phyloP scores from a whole-genome alignment of 495 filamentous ascomycete species.

The Aspergillus conjunctus region DNA sequence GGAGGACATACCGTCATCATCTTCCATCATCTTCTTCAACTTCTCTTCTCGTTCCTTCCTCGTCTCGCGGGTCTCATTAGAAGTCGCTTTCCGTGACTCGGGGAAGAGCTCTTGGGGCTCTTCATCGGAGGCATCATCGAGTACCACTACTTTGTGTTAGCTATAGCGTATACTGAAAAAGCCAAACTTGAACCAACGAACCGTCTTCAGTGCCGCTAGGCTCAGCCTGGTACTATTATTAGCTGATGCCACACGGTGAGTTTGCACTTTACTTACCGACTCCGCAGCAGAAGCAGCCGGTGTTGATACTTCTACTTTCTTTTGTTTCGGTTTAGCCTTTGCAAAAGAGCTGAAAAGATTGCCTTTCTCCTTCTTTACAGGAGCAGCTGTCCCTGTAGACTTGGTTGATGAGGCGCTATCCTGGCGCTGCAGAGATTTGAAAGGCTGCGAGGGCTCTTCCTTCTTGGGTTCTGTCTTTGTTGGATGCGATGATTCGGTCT shows the following conservation, averaged over 20 bases:
- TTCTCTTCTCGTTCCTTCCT: constrained; percentile 72
- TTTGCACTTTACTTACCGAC: constrained; percentile 34
- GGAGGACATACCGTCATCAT: constrained; percentile 61
- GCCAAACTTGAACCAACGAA: constrained; percentile 26
- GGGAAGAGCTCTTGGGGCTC: constrained; percentile 67
- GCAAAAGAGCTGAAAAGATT: constrained; percentile 84
- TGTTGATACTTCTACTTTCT: constrained; percentile 51
- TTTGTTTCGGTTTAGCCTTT: constrained; percentile 70
- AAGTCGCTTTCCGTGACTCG: constrained; percentile 39
- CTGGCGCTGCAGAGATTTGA: constrained; percentile 26
- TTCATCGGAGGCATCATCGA: constrained; percentile 70
- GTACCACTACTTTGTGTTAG: constrained; percentile 31
- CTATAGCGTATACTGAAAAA: not conserved
- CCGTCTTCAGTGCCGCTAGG: constrained; percentile 55
- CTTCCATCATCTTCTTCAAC: constrained; percentile 85
- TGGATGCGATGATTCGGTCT: constrained; percentile 27
- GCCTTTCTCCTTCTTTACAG: constrained; percentile 62
- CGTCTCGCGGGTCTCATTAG: constrained; percentile 51
- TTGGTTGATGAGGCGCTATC: constrained; percentile 36
- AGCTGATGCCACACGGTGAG: not conserved
- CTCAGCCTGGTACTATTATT: constrained; percentile 28
- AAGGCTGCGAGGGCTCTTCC: constrained; percentile 33
- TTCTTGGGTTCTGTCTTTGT: constrained; percentile 34
- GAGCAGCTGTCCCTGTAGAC: constrained; percentile 36
- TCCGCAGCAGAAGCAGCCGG: constrained; percentile 40